Evolutionary conservation across 768 basidiomycete genomes (phyloP).

Genomic region (Goffeauzyma gilvescens): DNA sequence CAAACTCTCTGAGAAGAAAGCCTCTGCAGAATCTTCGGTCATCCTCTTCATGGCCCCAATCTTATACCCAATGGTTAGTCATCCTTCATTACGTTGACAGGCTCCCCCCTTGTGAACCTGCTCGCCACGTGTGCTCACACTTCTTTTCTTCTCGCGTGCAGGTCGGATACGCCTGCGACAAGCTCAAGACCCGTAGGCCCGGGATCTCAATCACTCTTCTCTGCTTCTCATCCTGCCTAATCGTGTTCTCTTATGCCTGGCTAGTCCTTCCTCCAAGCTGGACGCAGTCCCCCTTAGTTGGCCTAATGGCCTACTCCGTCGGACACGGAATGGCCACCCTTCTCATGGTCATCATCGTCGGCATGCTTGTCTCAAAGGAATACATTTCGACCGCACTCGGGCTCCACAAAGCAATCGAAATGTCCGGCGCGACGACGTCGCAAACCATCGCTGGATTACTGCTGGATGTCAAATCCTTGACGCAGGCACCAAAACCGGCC

Average conservation of each 20-base stretch:
- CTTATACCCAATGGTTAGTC: conserved; percentile 15
- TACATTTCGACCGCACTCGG: conserved; percentile 16
- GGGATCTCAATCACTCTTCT: conserved; percentile 10
- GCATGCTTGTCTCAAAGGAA: conserved; percentile 9
- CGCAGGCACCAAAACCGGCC: too few species aligned
- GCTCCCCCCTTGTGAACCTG: too few species aligned
- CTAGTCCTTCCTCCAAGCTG: conserved; percentile 8
- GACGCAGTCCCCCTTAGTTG: conserved; percentile 11
- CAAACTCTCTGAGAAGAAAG: conserved; percentile 8
- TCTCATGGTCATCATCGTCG: conserved; percentile 17
- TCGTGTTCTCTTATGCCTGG: conserved; percentile 12
- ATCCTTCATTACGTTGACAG: too few species aligned
- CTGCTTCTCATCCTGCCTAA: conserved; percentile 12
- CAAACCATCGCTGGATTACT: conserved; percentile 15
- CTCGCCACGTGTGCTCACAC: too few species aligned
- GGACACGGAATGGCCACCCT: conserved; percentile 18
- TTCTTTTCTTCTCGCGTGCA: too few species aligned
- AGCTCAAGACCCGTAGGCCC: conserved; percentile 6
- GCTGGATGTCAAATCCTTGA: too few species aligned
- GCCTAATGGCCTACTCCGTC: conserved; percentile 13
- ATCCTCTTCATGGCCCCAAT: conserved; percentile 19
- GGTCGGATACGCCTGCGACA: conserved; percentile 12
- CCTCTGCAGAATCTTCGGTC: conserved; percentile 12
- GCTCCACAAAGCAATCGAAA: conserved; percentile 17
- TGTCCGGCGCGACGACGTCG: conserved; percentile 9